Evolutionary conservation across 176 grass and related monocot species (phyloP).

Genomic region (Avena insularis): DNA sequence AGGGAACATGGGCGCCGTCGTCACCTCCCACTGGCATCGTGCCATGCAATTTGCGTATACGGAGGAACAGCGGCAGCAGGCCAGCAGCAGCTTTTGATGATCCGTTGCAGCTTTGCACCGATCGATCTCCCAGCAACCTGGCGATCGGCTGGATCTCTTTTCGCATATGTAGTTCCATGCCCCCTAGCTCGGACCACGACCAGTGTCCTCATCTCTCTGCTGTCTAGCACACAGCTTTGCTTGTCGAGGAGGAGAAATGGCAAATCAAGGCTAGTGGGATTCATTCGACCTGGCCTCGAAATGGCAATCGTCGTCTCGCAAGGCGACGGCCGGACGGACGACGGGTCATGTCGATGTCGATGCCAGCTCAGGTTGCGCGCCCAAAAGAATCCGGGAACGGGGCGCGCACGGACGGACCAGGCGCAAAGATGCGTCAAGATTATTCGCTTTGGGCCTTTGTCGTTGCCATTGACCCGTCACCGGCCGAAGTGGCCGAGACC

Average conservation of each 20-base stretch:
- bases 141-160: neutral
- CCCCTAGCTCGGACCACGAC: slow-evolving; percentile 7
- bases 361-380: slow-evolving; percentile 38
- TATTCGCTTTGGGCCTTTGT: neutral
- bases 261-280: neutral
- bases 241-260: slow-evolving; percentile 45
- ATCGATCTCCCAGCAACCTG: neutral
- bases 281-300: slow-evolving; percentile 34
- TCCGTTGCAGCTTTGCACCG: neutral
- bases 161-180: neutral
- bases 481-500: neutral
- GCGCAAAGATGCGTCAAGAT: neutral
- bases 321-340: neutral
- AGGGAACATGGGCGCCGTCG: neutral
- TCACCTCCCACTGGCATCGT: slow-evolving; percentile 62
- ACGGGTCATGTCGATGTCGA: slow-evolving; percentile 23
- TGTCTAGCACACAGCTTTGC: slow-evolving; percentile 21
- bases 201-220: neutral
- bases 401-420: slow-evolving; percentile 43
- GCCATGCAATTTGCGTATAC: slow-evolving; percentile 30
- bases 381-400: neutral
- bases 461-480: neutral
- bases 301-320: neutral
- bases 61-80: no score
- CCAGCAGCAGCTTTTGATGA: neutral